Base-by-base conservation (phyloP, 768 basidiomycete genomes). In the Grammothele lineata region DNA sequence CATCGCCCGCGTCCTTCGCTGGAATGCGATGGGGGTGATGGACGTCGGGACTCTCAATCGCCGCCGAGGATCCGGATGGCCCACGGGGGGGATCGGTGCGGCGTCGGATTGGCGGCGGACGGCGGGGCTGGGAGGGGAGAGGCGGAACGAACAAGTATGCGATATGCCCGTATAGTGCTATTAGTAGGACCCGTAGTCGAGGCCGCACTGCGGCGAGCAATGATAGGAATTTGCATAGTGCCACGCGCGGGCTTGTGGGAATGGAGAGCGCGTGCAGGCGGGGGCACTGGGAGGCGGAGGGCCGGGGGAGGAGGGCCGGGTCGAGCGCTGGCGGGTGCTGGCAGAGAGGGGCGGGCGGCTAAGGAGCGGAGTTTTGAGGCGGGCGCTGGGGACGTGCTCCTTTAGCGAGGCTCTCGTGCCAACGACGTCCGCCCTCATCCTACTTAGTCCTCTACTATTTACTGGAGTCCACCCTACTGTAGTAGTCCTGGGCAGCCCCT, bases 401-500 rank as follows among this genome's bases (percentile, higher is more conserved):
- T 40, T 18, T 33, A 9, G 32, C 36, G 41, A 30, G 34, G 36
- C 40, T 55, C 50, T 70, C 62, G 65, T 67, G 63, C 59, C 68
- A 66, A 67, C 62, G 59, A 58, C 70, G 42, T 34, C 42, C n/a
- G n/a, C n/a, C 68, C 55, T 61, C 65, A 69, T 70, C 71, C 70
- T 75, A 72, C 72, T 73, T 73, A 73, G 74, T 63, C 57, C 57
- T 43, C 42, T 73, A 69, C 69, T 75, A 74, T 75, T 71, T 71
- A 71, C 72, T 69, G 71, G 73, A 69, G 70, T 68, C 67, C 65
- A 65, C 61, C 65, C 70, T 74, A 75, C 72, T 66, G 68, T 74
- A 74, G 70, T 73, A 72, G 73, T 74, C 65, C 66, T 73, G 75
- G 75, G 70, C 69, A 70, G 55, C 64, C 51, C 39, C 64, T 68